Percentiles rank a stretch among this genome's conserved stretches.
Evolutionary conservation across 164 flowering plant genomes (phyloP).

Genomic region (Stephania japonica): DNA sequence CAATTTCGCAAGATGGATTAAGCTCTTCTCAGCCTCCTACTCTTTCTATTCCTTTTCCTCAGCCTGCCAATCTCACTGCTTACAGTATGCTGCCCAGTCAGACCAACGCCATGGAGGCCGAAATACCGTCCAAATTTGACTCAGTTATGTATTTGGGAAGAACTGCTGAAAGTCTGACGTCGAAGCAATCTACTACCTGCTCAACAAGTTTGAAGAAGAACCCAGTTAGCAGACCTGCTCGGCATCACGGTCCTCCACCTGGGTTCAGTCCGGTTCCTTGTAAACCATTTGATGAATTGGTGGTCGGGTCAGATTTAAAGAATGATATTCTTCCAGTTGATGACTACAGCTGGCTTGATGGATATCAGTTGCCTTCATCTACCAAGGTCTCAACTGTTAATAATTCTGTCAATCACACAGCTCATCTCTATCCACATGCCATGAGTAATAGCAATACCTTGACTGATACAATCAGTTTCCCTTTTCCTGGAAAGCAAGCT

Average conservation of each 20-base stretch:
- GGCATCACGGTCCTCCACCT: constrained; percentile 94
- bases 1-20: constrained; percentile 28
- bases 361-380: constrained; percentile 54
- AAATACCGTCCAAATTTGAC: constrained; percentile 41
- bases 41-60: constrained; percentile 33
- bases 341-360: constrained; percentile 93
- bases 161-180: constrained; percentile 18
- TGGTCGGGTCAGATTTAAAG: constrained; percentile 23
- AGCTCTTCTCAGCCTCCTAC: constrained; percentile 27
- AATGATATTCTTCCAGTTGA: constrained; percentile 44
- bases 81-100: constrained; percentile 23
- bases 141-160: constrained; percentile 32
- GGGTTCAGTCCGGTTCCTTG: constrained; percentile 59
- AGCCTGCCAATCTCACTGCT: constrained; percentile 20
- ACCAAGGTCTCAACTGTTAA: constrained; percentile 21
- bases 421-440: constrained; percentile 20
- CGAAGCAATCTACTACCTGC: constrained; percentile 26
- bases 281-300: constrained; percentile 35
- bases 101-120: constrained; percentile 28
- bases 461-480: constrained; percentile 48
- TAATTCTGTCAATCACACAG: constrained; percentile 25
- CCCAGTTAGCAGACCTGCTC: constrained; percentile 75
- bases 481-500: constrained; percentile 84
- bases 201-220: constrained; percentile 35
- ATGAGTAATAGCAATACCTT: constrained; percentile 30